Percentiles rank a stretch among this genome's conserved stretches.
Conservation (phyloP, 2,329 filamentous ascomycete genomes). For the Tricladium varicosporioides region DNA sequence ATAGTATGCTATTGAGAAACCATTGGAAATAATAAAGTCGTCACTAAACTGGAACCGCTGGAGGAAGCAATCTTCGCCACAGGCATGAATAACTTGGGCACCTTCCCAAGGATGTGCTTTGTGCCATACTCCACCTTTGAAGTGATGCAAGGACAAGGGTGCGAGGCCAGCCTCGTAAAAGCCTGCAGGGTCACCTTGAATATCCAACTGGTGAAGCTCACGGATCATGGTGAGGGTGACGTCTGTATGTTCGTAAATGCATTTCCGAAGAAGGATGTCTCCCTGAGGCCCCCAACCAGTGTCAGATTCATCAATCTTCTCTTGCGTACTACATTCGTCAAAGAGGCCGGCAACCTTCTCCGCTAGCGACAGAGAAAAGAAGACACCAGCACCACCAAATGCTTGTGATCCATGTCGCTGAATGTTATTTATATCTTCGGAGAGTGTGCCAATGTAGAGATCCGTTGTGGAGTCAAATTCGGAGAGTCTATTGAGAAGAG, state of each 20-base stretch:
- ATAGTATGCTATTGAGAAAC: conserved; percentile 31
- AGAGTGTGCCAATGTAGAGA: conserved; percentile 33
- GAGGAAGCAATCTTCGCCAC: conserved; percentile 34
- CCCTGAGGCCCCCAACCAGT: conserved; percentile 53
- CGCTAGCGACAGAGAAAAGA: conserved; percentile 41
- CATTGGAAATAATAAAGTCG: conserved; percentile 33
- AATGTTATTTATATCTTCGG: conserved; percentile 32
- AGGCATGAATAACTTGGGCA: conserved; percentile 29
- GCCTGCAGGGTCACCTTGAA: conserved; percentile 30
- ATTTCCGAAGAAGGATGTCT: conserved; percentile 33
- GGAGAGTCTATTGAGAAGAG: conserved; percentile 26
- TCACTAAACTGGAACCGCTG: conserved; percentile 32
- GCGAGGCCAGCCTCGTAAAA: conserved; percentile 32
- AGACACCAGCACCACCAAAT: conserved; percentile 33
- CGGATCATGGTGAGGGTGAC: conserved; percentile 30
- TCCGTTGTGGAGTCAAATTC: conserved; percentile 25
- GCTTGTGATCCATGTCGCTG: conserved; percentile 33
- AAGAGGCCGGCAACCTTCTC: conserved; percentile 45
- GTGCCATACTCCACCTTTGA: conserved; percentile 53
- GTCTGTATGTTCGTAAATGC: conserved; percentile 33
- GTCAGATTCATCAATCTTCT: conserved; percentile 54
- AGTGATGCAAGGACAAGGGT: conserved; percentile 32
- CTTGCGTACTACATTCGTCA: conserved; percentile 44
- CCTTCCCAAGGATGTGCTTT: conserved; percentile 26
- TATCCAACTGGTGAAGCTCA: conserved; percentile 32